These are phyloP conservation scores for Cadophora sp. DNA, from an alignment of 2,329 filamentous ascomycete species.

Conservation along the genomic window DNA sequence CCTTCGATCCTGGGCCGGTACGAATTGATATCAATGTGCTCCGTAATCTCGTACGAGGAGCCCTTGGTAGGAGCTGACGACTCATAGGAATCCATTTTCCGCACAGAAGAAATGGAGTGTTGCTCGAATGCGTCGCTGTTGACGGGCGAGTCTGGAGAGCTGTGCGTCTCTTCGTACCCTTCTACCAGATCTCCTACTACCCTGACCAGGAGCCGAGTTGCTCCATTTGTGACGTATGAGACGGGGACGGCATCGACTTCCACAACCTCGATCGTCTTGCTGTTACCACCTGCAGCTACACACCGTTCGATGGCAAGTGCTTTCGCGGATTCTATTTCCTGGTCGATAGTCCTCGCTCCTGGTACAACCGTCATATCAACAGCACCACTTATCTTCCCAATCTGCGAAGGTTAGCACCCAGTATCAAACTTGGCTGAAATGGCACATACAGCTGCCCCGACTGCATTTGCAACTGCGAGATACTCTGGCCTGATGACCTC, in stretches of 20 bases:
- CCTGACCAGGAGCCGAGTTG: conserved; percentile 40
- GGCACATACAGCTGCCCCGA: conserved; percentile 61
- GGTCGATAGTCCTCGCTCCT: conserved; percentile 32
- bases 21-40: conserved; percentile 36
- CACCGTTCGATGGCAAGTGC: conserved; percentile 37
- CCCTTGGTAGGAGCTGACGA: conserved; percentile 32
- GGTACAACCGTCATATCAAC: conserved; percentile 42
- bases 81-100: conserved; percentile 1
- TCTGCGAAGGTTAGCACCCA: conserved; percentile 30
- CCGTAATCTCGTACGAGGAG: conserved; percentile 37
- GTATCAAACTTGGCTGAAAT: not conserved
- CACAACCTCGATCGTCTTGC: conserved; percentile 40
- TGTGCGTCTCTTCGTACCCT: conserved; percentile 28
- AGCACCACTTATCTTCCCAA: conserved; percentile 42
- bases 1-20: conserved; percentile 55
- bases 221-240: conserved; percentile 43
- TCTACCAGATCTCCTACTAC: conserved; percentile 42
- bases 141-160: conserved; percentile 12
- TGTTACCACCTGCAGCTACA: conserved; percentile 41
- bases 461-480: conserved; percentile 64
- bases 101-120: not conserved
- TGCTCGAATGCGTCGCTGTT: not conserved
- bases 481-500: conserved; percentile 58
- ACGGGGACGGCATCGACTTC: conserved; percentile 43
- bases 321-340: conserved; percentile 40